Evolutionary conservation across 805 yeast species (phyloP).

Genomic region (Suhomyces kilbournensis): DNA sequence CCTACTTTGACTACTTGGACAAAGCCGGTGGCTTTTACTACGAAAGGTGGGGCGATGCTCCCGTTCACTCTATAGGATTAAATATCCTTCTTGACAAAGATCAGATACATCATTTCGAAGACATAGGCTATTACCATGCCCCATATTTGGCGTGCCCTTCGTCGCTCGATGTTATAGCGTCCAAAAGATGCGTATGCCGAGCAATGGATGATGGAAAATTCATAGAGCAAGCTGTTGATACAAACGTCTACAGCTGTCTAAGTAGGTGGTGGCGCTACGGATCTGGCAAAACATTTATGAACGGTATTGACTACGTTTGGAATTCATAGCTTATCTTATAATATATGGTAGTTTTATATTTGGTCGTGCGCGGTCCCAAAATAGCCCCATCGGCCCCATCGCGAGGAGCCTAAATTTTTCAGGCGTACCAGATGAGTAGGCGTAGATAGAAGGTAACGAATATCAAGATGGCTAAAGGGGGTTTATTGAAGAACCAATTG

Average conservation of each 20-base stretch:
- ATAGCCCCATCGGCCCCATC: slow-evolving; percentile 8
- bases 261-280: slow-evolving; percentile 76
- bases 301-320: slow-evolving; percentile 31
- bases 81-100: slow-evolving; percentile 33
- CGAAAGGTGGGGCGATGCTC: slow-evolving; percentile 62
- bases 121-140: slow-evolving; percentile 42
- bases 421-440: background rate
- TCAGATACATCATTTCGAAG: slow-evolving; percentile 43
- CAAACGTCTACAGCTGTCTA: slow-evolving; percentile 60
- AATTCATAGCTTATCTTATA: background rate
- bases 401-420: slow-evolving; percentile 11
- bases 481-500: slow-evolving; percentile 31
- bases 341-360: background rate
- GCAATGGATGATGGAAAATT: slow-evolving; percentile 12
- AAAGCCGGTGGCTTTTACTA: slow-evolving; percentile 51
- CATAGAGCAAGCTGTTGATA: slow-evolving; percentile 33
- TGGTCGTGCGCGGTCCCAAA: slow-evolving; percentile 9
- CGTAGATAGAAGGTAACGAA: slow-evolving; percentile 5
- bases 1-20: slow-evolving; percentile 47
- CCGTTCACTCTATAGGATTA: slow-evolving; percentile 41
- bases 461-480: slow-evolving; percentile 28
- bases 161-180: slow-evolving; percentile 27
- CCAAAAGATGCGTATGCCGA: slow-evolving; percentile 39
- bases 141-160: slow-evolving; percentile 43
- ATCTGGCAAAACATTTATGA: slow-evolving; percentile 55